phyloP scores from a whole-genome alignment of 2,329 filamentous ascomycete species.

The Cercospora brassicicola region DNA sequence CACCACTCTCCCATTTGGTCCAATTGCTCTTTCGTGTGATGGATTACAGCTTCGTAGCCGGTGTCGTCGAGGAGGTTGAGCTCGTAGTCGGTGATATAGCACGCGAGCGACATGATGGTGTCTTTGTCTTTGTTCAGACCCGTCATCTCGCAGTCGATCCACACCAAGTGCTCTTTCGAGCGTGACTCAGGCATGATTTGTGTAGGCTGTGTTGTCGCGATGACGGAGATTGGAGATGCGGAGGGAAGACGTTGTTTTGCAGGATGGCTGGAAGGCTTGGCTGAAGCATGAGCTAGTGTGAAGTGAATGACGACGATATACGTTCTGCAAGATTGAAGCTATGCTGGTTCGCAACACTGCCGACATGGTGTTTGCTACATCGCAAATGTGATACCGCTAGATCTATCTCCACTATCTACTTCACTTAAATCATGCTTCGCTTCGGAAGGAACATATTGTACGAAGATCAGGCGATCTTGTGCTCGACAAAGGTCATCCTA shows the following conservation, averaged over 20 bases:
- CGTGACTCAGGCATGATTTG: conserved; percentile 45
- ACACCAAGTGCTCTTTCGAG: conserved; percentile 70
- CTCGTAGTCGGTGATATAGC: conserved; percentile 70
- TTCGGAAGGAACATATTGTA: neutral
- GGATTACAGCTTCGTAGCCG: conserved; percentile 79
- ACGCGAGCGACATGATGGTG: conserved; percentile 29
- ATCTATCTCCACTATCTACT: neutral
- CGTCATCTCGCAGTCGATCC: conserved; percentile 96
- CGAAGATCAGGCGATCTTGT: neutral
- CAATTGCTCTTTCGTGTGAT: conserved; percentile 69
- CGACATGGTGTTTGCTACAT: neutral
- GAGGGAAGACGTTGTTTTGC: neutral
- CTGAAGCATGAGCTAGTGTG: neutral
- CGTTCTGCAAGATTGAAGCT: neutral
- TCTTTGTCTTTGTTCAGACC: conserved; percentile 61
- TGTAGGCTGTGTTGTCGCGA: neutral
- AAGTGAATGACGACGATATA: neutral
- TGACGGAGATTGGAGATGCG: neutral
- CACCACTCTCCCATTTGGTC: conserved; percentile 89
- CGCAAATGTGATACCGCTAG: too few species aligned
- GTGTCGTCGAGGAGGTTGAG: conserved; percentile 72
- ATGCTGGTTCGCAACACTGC: neutral
- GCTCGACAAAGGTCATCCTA: neutral
- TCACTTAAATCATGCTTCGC: neutral
- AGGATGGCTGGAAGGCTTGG: neutral